phyloP scores from a whole-genome alignment of 306 rosid genomes.

The Citrullus amarus region DNA sequence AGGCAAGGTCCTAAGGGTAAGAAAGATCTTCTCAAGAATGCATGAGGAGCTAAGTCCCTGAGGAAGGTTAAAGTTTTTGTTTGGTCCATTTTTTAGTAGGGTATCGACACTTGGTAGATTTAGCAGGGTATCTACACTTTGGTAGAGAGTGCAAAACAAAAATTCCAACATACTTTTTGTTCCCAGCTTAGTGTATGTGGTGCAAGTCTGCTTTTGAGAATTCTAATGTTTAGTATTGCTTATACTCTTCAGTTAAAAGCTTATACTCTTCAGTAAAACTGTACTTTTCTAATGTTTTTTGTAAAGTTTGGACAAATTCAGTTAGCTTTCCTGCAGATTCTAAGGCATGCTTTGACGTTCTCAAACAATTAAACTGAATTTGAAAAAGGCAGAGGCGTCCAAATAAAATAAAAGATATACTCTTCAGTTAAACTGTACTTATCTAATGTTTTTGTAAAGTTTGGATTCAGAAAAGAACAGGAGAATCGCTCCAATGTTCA shows the following conservation, averaged over 20 bases:
- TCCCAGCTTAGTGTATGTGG: not conserved
- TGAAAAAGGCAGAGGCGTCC: not conserved
- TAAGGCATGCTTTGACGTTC: conserved; percentile 36
- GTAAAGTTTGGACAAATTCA: not conserved
- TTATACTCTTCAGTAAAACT: no score
- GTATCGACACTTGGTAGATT: not conserved
- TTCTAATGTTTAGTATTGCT: not conserved
- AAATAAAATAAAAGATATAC: not conserved
- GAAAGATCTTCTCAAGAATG: not conserved
- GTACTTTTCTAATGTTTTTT: no score
- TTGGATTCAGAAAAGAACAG: not conserved
- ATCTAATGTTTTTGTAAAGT: not conserved
- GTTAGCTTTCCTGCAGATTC: conserved; percentile 43
- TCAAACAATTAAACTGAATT: conserved; percentile 34
- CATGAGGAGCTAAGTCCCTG: not conserved
- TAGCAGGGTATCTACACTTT: not conserved
- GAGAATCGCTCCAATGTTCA: not conserved
- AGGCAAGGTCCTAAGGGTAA: not conserved
- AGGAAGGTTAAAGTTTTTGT: not conserved
- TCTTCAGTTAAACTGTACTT: not conserved
- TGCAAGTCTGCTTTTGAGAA: not conserved
- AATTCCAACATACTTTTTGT: not conserved
- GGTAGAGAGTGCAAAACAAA: not conserved
- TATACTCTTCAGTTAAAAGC: no score
- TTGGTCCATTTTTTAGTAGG: not conserved